Base-by-base conservation (phyloP, 2,329 filamentous ascomycete species). In the Calonectria pauciramosa region DNA sequence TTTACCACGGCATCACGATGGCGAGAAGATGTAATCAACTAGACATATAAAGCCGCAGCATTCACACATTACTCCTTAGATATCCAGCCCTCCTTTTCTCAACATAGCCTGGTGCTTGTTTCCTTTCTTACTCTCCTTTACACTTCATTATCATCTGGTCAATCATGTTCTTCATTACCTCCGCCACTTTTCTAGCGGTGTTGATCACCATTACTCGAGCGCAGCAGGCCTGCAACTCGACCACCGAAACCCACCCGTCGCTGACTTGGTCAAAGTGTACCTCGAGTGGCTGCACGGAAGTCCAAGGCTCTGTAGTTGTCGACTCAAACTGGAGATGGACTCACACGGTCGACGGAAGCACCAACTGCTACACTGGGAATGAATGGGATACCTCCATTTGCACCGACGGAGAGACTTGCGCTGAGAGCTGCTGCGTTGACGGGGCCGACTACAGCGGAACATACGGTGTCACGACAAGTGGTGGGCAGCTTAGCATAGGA, bases 311-410 rank as follows among this genome's bases (percentile, higher is more conserved):
- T 30, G 85, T 92, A 56, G 89, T 90, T 67, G 83, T 92, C 77
- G 91, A 92, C 77, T 82, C 90, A 77, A 92, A 92, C 85, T 92
- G 90, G 90, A 87, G 90, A 70, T 92, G 90, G 91, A 85, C 90
- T 73, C 90, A 92, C 83, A 83, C 83, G 8, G 82, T 84, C 56
- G 78, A 82, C 11, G 86, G 87, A 68, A 86, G 83, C 75, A 88
- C 86, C 76, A 91, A 92, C 86, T 91, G 89, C 86, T 91, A 91
- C 83, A 87, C 84, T 4, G 89, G 89, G 54, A 91, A 90, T 82
- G 79, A 80, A 70, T 87, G 88, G 82, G 86, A 89, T 76, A 83
- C 83, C 0, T 73, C 80, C 63, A 75, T 85, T 77, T 86, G 87
- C 76, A 80, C 84, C 2, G 83, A 86, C 74, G 84, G 85, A 72